A percentile compares a stretch with the other conserved stretches of the same genome.
These are phyloP conservation scores for Aspergillus bertholletiae DNA, from an alignment of 495 filamentous ascomycete genomes.

Conservation along the genomic window DNA sequence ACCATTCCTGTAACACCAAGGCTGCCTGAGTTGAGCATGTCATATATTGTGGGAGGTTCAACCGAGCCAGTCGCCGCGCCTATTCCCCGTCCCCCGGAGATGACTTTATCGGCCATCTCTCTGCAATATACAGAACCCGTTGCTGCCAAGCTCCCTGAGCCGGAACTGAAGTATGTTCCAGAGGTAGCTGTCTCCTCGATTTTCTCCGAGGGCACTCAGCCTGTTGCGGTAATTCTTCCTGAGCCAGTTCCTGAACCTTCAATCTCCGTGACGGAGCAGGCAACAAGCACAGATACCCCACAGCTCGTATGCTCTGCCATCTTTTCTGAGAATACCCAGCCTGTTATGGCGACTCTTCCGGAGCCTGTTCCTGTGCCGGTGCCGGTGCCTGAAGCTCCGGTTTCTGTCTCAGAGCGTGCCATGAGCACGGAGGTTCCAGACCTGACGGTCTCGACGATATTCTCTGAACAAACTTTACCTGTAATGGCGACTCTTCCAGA, in stretches of 20 bases:
- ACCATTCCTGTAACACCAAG: conserved; percentile 32
- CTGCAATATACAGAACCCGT: conserved; percentile 31
- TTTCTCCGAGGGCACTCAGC: conserved; percentile 17
- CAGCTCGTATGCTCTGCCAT: conserved; percentile 47
- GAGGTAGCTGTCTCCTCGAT: conserved; percentile 25
- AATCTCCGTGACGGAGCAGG: conserved; percentile 12
- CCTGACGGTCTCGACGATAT: conserved; percentile 3
- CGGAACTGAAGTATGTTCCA: conserved; percentile 19
- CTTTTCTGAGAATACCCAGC: conserved; percentile 46
- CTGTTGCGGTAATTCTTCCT: conserved; percentile 16
- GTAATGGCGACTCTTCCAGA: conserved; percentile 19
- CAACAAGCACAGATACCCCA: conserved; percentile 10
- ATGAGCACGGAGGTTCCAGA: neutral
- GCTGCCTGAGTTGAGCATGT: conserved; percentile 27
- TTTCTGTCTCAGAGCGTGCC: neutral
- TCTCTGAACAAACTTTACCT: conserved; percentile 21
- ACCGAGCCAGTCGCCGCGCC: conserved; percentile 29
- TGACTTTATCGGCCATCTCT: conserved; percentile 28
- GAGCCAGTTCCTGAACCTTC: conserved; percentile 12
- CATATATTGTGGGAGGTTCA: conserved; percentile 26
- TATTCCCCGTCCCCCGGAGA: conserved; percentile 18
- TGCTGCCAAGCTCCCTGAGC: conserved; percentile 15
- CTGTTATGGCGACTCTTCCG: conserved; percentile 31
- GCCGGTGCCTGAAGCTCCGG: neutral
- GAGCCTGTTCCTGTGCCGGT: conserved; percentile 17